Conservation (phyloP, 2,329 filamentous ascomycete species). For the Colletotrichum salicis region DNA sequence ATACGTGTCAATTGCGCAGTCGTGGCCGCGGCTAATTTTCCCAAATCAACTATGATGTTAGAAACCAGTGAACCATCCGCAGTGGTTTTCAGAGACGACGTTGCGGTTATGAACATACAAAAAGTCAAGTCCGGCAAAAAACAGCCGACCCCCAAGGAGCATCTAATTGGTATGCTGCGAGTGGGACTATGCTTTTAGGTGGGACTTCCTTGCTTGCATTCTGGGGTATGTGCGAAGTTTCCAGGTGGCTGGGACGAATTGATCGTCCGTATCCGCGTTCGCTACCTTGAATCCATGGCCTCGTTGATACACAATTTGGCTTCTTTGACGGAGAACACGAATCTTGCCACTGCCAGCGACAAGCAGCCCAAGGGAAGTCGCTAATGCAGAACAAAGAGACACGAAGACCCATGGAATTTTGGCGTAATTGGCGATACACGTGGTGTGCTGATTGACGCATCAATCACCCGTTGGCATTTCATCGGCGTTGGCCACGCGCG, state of each 20-base stretch:
- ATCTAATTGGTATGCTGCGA: slow-evolving; percentile 7
- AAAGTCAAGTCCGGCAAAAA: neutral
- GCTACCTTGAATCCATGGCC: neutral
- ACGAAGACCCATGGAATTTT: neutral
- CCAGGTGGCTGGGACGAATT: slow-evolving; percentile 28
- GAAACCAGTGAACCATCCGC: neutral
- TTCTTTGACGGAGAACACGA: neutral
- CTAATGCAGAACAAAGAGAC: slow-evolving; percentile 1
- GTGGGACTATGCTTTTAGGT: neutral
- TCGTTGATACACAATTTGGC: neutral
- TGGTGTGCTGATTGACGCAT: slow-evolving; percentile 24
- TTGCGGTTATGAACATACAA: neutral
- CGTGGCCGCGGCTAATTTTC: neutral
- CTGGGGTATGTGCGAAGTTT: slow-evolving; percentile 19
- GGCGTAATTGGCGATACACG: slow-evolving; percentile 19
- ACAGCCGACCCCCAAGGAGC: neutral
- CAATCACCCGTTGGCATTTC: slow-evolving; percentile 20
- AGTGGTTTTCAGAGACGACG: neutral
- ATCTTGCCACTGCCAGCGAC: neutral
- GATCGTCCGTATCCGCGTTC: neutral
- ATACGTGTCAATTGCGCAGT: neutral
- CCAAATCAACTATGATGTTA: neutral
- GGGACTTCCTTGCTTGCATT: slow-evolving; percentile 14
- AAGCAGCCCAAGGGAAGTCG: neutral
- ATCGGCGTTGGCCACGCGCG: slow-evolving; percentile 19